These are phyloP conservation scores for Tothia fuscella DNA, from an alignment of 2,329 filamentous ascomycete species.

Conservation along the genomic window DNA sequence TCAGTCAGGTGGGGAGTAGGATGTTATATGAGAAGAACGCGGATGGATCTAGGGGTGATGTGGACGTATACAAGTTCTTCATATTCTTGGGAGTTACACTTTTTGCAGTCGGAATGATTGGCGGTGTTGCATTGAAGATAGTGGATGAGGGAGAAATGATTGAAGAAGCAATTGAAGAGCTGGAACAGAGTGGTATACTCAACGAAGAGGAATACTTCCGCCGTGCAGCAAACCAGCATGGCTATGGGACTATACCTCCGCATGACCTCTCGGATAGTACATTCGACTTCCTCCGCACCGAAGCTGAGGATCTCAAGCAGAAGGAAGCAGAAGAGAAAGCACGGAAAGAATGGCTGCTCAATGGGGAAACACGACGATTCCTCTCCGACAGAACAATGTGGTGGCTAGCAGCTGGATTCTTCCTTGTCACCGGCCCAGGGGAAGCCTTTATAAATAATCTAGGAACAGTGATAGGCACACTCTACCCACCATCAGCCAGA, in stretches of 20 bases:
- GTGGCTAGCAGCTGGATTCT: slow-evolving; percentile 82
- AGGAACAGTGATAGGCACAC: slow-evolving; percentile 80
- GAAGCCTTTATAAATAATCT: slow-evolving; percentile 97
- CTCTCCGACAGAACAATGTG: slow-evolving; percentile 89
- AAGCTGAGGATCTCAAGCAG: slow-evolving; percentile 33
- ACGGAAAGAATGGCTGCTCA: slow-evolving; percentile 84
- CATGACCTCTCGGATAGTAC: slow-evolving; percentile 35
- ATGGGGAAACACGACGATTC: slow-evolving; percentile 79
- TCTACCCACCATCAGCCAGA: slow-evolving; percentile 53
- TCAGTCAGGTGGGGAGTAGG: slow-evolving; percentile 75
- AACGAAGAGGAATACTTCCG: slow-evolving; percentile 65
- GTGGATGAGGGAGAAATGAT: slow-evolving; percentile 81
- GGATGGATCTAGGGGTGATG: slow-evolving; percentile 48
- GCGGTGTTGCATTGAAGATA: slow-evolving; percentile 61
- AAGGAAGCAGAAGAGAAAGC: slow-evolving; percentile 43
- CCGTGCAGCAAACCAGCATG: slow-evolving; percentile 39
- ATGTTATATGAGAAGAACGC: slow-evolving; percentile 58
- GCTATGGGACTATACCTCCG: slow-evolving; percentile 51
- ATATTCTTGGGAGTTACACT: slow-evolving; percentile 69
- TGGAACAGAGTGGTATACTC: slow-evolving; percentile 79
- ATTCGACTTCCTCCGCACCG: slow-evolving; percentile 32
- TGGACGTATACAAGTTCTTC: slow-evolving; percentile 77
- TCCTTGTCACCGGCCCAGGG: slow-evolving; percentile 87
- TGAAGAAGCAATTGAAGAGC: slow-evolving; percentile 76
- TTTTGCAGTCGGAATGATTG: slow-evolving; percentile 56